Base-by-base conservation (phyloP, 305 asterid genomes). In the Lippia alba region DNA sequence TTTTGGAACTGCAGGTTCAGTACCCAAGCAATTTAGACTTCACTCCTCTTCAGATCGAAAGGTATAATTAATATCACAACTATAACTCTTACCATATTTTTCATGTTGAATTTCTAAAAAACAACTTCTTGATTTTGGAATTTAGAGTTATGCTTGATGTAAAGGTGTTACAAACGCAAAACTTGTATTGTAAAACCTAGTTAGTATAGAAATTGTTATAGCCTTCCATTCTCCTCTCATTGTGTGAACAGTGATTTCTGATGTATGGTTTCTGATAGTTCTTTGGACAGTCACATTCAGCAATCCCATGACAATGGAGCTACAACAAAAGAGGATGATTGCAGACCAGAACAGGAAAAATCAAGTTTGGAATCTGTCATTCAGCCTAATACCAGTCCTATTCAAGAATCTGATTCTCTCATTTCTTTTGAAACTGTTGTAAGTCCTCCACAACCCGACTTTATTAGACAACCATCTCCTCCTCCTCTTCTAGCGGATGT, bases 401-500 rank as follows among this genome's bases (percentile, higher is more conserved):
- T 64, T 77, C 82, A 86, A 74, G 93, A 91, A 77, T 84, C 85
- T 17, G 82, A 69, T 82, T 88, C 93, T 73, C 84, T 91, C 74
- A 94, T 94, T 69, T 88, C 96, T 64, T 94, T 94, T 81, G 99
- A 93, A 64, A 60, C 81, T 49, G 67, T 33, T 7, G 96, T 89
- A 78, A 78, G 74, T 64, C 67, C 85, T 74, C 63, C 82, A 65
- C 83, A 67, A 69, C 73, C 75, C 39, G 87, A 85, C 67, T 79
- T 88, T 74, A 81, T 78, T 66, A 80, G 85, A 70, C 83, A 83
- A 65, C 87, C 87, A 61, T 81, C 88, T 68, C 97, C 96, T 41
- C 99, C 97, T 64, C 95, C 99, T 61, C 75, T 88, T 72, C 86
- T 94, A 67, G 96, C 95, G 10, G 93, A 91, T 69, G 92, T 94